Base-by-base conservation (phyloP, 352 stramenopile species). In the Blastocystis sp. region DNA sequence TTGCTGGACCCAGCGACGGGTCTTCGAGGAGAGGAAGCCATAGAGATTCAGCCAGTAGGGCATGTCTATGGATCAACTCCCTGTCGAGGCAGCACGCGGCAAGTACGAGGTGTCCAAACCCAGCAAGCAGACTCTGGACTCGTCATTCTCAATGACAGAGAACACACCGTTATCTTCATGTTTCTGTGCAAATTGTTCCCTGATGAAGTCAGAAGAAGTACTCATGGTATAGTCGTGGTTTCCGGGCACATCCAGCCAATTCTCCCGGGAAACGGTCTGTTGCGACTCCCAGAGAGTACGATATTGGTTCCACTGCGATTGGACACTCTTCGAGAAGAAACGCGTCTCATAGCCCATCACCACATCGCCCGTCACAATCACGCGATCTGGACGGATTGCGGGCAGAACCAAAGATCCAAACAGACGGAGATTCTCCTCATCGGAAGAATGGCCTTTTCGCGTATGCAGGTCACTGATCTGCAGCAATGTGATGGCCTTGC, bases 401-500 rank as follows among this genome's bases (percentile, higher is more conserved):
- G 28, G 24, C 17, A 74, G 64, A 19, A 45, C 64, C 6, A 11
- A 24, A 3, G 34, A 4, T 21, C 21, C 42, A 52, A 74, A 74
- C 1, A 3, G 34, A 0, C 11, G 0, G 3, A 74, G 9, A 45
- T 48, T 43, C 1, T 43, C 17, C 21, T 48, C 34, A 34, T 42
- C 64, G 21, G n/a, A 10, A 45, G 28, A 48, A 42, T 54, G 7
- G 14, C 17, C 7, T 2, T 74, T n/a, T 24, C 24, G 64, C 34
- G 43, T 42, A 48, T 74, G 64, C 28, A 74, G 34, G 21, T 74
- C 64, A 21, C 24, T 74, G 17, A 74, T 42, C 42, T 74, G 64
- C 6, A 74, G 10, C 6, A 74, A 9, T 65, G 24, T 65, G 19
- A 65, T 21, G 21, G 54, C 11, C 11, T 21, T 61, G 11, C 0